Percentiles rank a stretch among this genome's conserved stretches.
phyloP scores from a whole-genome alignment of 495 filamentous ascomycete species.

The Paragyromitra xinjiangensis region DNA sequence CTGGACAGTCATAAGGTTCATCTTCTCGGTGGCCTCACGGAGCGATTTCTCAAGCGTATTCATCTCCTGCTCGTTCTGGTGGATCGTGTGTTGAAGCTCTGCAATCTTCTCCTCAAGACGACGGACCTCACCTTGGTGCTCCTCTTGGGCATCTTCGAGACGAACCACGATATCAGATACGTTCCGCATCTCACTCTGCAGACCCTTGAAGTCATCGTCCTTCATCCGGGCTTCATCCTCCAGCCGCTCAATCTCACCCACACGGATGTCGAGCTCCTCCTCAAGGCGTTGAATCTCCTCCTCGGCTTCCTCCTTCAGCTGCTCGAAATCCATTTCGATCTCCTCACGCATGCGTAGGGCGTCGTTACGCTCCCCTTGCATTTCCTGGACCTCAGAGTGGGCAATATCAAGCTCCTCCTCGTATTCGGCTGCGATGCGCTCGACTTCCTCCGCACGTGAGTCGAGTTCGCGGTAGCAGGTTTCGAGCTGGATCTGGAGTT shows the following conservation, averaged over 20 bases:
- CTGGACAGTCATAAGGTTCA: slow-evolving; percentile 84
- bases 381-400: slow-evolving; percentile 78
- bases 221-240: slow-evolving; percentile 73
- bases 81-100: slow-evolving; percentile 76
- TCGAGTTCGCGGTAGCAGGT: slow-evolving; percentile 68
- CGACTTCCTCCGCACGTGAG: slow-evolving; percentile 68
- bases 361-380: slow-evolving; percentile 88
- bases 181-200: slow-evolving; percentile 90
- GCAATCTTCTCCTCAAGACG: slow-evolving; percentile 66
- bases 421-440: slow-evolving; percentile 68
- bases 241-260: slow-evolving; percentile 75
- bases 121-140: slow-evolving; percentile 55
- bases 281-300: slow-evolving; percentile 86
- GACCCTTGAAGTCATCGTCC: slow-evolving; percentile 80
- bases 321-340: slow-evolving; percentile 80
- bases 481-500: slow-evolving; percentile 66
- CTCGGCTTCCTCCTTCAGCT: slow-evolving; percentile 79
- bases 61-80: slow-evolving; percentile 77
- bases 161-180: slow-evolving; percentile 84
- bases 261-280: slow-evolving; percentile 75
- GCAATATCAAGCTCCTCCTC: slow-evolving; percentile 80
- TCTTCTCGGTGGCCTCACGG: slow-evolving; percentile 82
- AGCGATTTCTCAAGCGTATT: slow-evolving; percentile 78
- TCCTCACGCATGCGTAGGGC: slow-evolving; percentile 79
- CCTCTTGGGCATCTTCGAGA: slow-evolving; percentile 85